Conservation (phyloP, 2,329 filamentous ascomycete genomes). For the Zasmidium cellare region DNA sequence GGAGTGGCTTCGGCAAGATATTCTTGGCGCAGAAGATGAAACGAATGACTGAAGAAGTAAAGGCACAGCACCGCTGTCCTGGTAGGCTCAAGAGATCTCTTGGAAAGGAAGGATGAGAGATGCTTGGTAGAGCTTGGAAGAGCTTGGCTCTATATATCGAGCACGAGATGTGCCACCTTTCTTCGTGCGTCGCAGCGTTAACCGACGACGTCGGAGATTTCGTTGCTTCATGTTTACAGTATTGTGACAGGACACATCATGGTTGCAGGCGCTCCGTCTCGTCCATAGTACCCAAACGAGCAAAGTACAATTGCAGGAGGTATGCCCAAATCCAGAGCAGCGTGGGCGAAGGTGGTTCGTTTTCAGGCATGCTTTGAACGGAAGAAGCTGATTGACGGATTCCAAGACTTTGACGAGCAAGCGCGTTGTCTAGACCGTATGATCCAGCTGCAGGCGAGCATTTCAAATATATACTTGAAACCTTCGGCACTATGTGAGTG, state of each 20-base stretch:
- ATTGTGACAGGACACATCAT: neutral
- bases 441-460: neutral
- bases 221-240: neutral
- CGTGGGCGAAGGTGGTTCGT: neutral
- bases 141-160: conserved; percentile 18
- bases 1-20: conserved; percentile 9
- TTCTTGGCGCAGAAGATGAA: conserved; percentile 10
- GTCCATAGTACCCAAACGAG: conserved; percentile 2
- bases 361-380: neutral
- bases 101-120: conserved; percentile 8
- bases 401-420: neutral
- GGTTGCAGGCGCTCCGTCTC: neutral
- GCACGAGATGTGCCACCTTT: neutral
- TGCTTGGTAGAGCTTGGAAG: conserved; percentile 11
- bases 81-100: conserved; percentile 10
- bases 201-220: neutral
- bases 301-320: neutral
- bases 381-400: neutral
- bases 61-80: conserved; percentile 18
- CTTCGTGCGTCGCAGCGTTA: neutral
- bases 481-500: neutral
- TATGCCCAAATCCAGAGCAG: neutral
- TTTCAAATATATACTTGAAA: neutral
- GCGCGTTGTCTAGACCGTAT: neutral
- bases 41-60: conserved; percentile 8